Evolutionary conservation across 2,329 filamentous ascomycete species (phyloP).

Genomic region (Colletotrichum siamense): DNA sequence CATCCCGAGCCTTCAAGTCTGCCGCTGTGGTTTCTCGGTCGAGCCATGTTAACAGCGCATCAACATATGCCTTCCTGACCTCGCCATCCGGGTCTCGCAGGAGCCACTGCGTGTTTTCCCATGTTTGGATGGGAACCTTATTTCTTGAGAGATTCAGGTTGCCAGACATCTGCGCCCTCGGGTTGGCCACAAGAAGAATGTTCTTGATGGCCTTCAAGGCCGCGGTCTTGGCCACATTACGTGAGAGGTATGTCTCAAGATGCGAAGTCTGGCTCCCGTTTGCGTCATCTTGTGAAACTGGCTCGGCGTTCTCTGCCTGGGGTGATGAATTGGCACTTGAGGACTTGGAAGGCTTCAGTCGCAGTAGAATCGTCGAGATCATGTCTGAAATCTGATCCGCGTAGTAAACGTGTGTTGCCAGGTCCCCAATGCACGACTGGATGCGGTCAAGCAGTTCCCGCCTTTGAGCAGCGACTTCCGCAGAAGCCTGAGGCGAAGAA

Average conservation of each 20-base stretch:
- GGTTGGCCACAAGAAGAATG: constrained; percentile 83
- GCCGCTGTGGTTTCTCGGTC: constrained; percentile 75
- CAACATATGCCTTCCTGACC: constrained; percentile 84
- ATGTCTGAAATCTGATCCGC: constrained; percentile 96
- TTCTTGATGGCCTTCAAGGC: constrained; percentile 83
- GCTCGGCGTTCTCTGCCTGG: constrained; percentile 50
- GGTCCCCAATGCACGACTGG: constrained; percentile 79
- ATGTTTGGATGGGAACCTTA: constrained; percentile 79
- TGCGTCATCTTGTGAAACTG: constrained; percentile 38
- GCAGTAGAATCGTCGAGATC: constrained; percentile 79
- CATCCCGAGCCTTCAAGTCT: constrained; percentile 69
- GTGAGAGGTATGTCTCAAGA: constrained; percentile 58
- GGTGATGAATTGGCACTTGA: constrained; percentile 49
- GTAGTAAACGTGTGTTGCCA: constrained; percentile 96
- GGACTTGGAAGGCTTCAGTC: constrained; percentile 71
- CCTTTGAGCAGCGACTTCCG: constrained; percentile 55
- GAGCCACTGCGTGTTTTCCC: constrained; percentile 97
- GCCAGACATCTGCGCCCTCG: constrained; percentile 61
- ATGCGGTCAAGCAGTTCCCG: constrained; percentile 72
- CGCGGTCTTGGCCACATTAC: constrained; percentile 60
- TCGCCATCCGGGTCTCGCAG: constrained; percentile 78
- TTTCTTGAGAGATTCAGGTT: constrained; percentile 73
- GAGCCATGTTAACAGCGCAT: constrained; percentile 85
- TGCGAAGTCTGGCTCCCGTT: constrained; percentile 39
- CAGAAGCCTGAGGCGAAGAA: constrained; percentile 35